These are phyloP conservation scores for Colletotrichum tofieldiae DNA, from an alignment of 2,329 filamentous ascomycete species.

Conservation along the genomic window DNA sequence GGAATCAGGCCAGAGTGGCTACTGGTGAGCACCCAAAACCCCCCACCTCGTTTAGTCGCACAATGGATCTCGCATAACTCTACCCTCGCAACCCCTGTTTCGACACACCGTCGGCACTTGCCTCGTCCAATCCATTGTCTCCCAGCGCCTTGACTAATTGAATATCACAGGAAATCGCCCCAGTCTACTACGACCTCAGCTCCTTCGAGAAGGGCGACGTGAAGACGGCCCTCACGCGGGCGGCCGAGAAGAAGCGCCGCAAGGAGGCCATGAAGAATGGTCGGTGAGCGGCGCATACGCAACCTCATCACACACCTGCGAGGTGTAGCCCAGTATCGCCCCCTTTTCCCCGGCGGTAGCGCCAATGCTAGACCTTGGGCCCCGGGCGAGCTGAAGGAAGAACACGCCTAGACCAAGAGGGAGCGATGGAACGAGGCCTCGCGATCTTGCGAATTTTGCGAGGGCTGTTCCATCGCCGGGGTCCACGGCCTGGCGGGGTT, in stretches of 20 bases:
- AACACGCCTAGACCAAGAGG: too few relatives aligned
- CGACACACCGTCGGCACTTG: slow-evolving; percentile 20
- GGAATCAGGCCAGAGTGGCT: slow-evolving; percentile 95
- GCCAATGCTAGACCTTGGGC: not conserved
- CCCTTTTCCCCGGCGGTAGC: not conserved
- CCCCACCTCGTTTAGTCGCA: not conserved
- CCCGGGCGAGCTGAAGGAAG: not conserved
- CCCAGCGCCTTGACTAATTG: slow-evolving; percentile 15
- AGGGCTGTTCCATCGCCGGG: slow-evolving; percentile 2
- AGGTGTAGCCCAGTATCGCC: too few relatives aligned
- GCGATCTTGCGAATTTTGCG: slow-evolving; percentile 10
- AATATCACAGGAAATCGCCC: slow-evolving; percentile 84
- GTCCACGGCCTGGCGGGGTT: not conserved
- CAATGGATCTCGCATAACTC: slow-evolving; percentile 6
- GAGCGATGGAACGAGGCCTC: not conserved
- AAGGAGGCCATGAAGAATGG: slow-evolving; percentile 71
- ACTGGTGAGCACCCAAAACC: slow-evolving; percentile 71
- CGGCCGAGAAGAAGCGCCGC: slow-evolving; percentile 73
- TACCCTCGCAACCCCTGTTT: not conserved
- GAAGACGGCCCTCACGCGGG: slow-evolving; percentile 75
- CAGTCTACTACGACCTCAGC: slow-evolving; percentile 89
- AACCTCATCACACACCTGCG: not conserved
- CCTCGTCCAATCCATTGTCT: not conserved
- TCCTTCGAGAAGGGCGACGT: slow-evolving; percentile 90
- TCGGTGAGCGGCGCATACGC: slow-evolving; percentile 49